Evolutionary conservation across 1,139 yeast genomes (phyloP).

Genomic region (Trichomonascaceae sp.): DNA sequence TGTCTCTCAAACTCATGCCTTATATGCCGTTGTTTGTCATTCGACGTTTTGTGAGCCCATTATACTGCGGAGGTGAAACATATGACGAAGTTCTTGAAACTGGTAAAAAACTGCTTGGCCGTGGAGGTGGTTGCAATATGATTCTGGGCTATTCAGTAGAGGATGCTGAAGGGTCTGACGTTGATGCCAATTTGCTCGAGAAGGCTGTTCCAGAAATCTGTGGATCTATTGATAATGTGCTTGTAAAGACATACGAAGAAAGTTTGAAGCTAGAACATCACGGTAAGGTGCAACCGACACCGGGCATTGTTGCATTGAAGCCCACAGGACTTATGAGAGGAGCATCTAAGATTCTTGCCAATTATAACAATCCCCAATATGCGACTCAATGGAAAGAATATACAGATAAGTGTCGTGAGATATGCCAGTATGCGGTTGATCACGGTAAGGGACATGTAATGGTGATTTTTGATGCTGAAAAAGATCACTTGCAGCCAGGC

Average conservation of each 20-base stretch:
- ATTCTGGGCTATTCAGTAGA: conserved; percentile 91
- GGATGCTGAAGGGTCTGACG: conserved; percentile 53
- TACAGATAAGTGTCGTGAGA: conserved; percentile 58
- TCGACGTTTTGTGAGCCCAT: conserved; percentile 67
- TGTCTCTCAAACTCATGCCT: conserved; percentile 32
- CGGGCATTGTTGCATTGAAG: conserved; percentile 63
- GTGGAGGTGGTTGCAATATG: conserved; percentile 80
- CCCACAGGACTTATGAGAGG: conserved; percentile 83
- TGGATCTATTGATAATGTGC: conserved; percentile 59
- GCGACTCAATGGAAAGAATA: conserved; percentile 52
- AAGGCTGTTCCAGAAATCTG: conserved; percentile 59
- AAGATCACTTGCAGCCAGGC: conserved; percentile 79
- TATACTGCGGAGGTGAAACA: conserved; percentile 89
- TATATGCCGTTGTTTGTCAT: conserved; percentile 61
- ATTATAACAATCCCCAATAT: conserved; percentile 52
- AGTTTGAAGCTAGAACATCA: neutral
- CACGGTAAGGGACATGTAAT: conserved; percentile 78
- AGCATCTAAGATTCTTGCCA: conserved; percentile 67
- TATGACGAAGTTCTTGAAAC: conserved; percentile 62
- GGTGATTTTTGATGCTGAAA: conserved; percentile 90
- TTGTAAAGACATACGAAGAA: conserved; percentile 66
- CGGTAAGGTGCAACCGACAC: conserved; percentile 44
- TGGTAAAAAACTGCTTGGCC: conserved; percentile 56
- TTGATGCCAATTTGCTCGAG: conserved; percentile 38
- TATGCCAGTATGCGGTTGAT: conserved; percentile 58